These are phyloP conservation scores for Ogataea allantospora DNA, from an alignment of 805 yeast species.

Conservation along the genomic window DNA sequence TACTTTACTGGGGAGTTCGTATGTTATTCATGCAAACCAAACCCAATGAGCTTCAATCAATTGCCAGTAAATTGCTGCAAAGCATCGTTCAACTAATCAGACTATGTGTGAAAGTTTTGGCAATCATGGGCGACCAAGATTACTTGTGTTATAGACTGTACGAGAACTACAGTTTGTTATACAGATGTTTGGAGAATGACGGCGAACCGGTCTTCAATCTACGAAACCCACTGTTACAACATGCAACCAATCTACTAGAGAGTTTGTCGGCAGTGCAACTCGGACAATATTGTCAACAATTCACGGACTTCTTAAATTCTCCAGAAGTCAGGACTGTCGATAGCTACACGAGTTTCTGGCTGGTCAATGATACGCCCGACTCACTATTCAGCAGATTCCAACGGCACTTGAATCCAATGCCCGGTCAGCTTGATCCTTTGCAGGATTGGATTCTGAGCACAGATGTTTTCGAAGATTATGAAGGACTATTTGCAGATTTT, in stretches of 20 bases:
- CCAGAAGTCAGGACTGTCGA: constrained; percentile 1
- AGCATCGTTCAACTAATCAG: constrained; percentile 9
- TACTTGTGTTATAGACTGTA: constrained; percentile 17
- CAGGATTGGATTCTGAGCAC: constrained; percentile 21
- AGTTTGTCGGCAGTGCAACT: constrained; percentile 1
- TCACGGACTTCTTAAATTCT: constrained; percentile 4
- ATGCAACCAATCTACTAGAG: constrained; percentile 10
- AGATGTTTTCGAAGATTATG: constrained; percentile 16
- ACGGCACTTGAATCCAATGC: background rate
- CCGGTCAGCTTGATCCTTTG: constrained; percentile 1
- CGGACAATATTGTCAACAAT: background rate
- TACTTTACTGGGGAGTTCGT: constrained; percentile 15
- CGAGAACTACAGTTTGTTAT: constrained; percentile 11
- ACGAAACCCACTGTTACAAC: constrained; percentile 2
- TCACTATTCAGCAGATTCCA: constrained; percentile 3
- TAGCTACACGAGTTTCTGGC: constrained; percentile 1
- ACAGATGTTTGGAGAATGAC: constrained; percentile 18
- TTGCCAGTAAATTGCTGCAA: constrained; percentile 1
- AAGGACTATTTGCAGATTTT: constrained; percentile 3
- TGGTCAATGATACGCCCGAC: constrained; percentile 2
- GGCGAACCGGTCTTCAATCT: constrained; percentile 20
- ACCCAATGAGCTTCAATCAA: background rate
- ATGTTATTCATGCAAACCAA: constrained; percentile 9
- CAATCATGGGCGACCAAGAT: constrained; percentile 21
- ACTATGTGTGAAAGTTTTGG: constrained; percentile 13